These are phyloP conservation scores for Erysimum cheiri DNA, from an alignment of 441 rosid genomes.

Conservation along the genomic window DNA sequence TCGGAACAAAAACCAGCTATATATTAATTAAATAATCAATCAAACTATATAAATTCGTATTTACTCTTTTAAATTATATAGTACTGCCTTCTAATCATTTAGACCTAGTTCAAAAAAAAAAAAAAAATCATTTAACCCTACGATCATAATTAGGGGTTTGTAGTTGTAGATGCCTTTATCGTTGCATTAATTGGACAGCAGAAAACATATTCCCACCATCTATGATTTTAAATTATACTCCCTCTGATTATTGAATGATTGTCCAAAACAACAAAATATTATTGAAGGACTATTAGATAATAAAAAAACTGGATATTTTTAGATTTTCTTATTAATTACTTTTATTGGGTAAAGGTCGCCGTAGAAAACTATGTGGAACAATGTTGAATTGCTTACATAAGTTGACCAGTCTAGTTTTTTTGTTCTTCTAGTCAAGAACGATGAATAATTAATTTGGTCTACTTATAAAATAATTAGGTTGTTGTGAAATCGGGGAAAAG, in stretches of 20 bases:
- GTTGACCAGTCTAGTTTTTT: conserved; percentile 28
- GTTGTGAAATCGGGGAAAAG: conserved; percentile 30
- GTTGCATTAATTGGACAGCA: conserved; percentile 1
- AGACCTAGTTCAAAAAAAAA: background rate
- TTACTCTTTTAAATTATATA: background rate
- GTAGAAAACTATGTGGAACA: conserved; percentile 17
- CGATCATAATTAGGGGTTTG: conserved; percentile 22
- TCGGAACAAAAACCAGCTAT: conserved; percentile 31
- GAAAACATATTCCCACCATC: background rate
- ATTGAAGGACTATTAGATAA: background rate
- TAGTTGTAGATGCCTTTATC: conserved; percentile 18
- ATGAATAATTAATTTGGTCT: background rate
- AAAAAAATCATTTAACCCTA: conserved; percentile 1
- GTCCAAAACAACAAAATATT: too few species aligned
- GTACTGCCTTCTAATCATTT: conserved; percentile 15
- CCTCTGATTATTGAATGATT: background rate
- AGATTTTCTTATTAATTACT: background rate
- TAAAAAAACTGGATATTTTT: background rate
- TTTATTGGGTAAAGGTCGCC: background rate
- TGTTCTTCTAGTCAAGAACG: conserved; percentile 12
- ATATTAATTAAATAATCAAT: background rate
- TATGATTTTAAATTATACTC: too few species aligned
- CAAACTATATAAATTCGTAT: background rate
- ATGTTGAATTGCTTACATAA: conserved; percentile 32
- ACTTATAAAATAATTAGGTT: conserved; percentile 24